These are phyloP conservation scores for Pichia sp. DNA, from an alignment of 1,139 yeast genomes.

Conservation along the genomic window DNA sequence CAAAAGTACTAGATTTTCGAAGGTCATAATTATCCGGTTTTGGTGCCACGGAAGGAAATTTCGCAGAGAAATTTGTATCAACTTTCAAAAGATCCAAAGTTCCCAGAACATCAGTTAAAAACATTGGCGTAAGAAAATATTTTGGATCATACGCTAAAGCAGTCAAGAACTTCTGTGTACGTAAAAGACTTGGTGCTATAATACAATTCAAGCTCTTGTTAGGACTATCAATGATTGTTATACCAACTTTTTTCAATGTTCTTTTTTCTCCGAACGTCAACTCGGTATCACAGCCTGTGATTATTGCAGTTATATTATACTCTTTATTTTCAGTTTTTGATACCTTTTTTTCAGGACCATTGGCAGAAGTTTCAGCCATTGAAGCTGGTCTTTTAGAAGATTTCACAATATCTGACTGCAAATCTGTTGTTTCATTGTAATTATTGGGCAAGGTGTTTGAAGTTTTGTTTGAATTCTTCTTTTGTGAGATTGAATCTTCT, in stretches of 20 bases:
- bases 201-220: slow-evolving; percentile 30
- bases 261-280: slow-evolving; percentile 35
- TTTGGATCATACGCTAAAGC: slow-evolving; percentile 35
- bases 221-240: slow-evolving; percentile 39
- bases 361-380: background rate
- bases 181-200: slow-evolving; percentile 68
- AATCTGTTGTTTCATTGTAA: too few species aligned
- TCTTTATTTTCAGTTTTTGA: slow-evolving; percentile 16
- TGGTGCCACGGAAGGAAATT: slow-evolving; percentile 28
- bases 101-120: slow-evolving; percentile 37
- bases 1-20: slow-evolving; percentile 29
- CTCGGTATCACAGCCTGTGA: slow-evolving; percentile 56
- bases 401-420: slow-evolving; percentile 7
- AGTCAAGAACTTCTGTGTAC: slow-evolving; percentile 79
- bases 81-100: slow-evolving; percentile 29
- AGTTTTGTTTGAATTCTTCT: too few species aligned
- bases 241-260: slow-evolving; percentile 33
- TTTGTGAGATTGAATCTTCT: too few species aligned
- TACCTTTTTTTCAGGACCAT: slow-evolving; percentile 1
- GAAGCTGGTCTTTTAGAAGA: background rate
- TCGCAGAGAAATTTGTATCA: slow-evolving; percentile 18
- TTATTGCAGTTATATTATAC: slow-evolving; percentile 40
- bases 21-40: slow-evolving; percentile 22
- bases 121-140: slow-evolving; percentile 38
- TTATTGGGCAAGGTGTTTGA: too few species aligned